These are phyloP conservation scores for Lactarius hatsudake DNA, from an alignment of 768 basidiomycete genomes.

Conservation along the genomic window DNA sequence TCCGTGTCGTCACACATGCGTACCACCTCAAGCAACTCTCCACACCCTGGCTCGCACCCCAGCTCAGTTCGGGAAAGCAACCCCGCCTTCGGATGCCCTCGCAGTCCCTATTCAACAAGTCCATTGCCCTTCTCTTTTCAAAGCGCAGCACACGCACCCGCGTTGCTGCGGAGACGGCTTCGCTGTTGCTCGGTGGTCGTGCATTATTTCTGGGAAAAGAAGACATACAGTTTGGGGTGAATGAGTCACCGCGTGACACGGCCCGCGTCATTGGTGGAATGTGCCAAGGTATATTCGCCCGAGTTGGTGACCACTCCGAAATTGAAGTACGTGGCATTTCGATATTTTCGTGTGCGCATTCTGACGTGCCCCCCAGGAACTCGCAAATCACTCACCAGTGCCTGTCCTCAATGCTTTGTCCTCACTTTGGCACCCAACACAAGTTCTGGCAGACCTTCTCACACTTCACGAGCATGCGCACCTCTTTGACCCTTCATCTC, in stretches of 20 bases:
- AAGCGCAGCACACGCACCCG: conserved; percentile 95
- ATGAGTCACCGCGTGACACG: conserved; percentile 82
- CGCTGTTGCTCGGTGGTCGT: conserved; percentile 76
- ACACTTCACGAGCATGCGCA: conserved; percentile 78
- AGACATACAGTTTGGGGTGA: conserved; percentile 96
- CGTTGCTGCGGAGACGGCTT: conserved; percentile 80
- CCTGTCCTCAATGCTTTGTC: conserved; percentile 97
- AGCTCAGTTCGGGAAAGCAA: conserved; percentile 35
- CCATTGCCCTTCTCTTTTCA: conserved; percentile 85
- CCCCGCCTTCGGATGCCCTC: conserved; percentile 55
- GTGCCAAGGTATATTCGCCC: conserved; percentile 96
- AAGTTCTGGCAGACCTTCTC: conserved; percentile 89
- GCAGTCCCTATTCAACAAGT: conserved; percentile 76
- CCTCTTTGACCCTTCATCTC: conserved; percentile 42
- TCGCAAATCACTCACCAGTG: conserved; percentile 57
- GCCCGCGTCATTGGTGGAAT: conserved; percentile 89
- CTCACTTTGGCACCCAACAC: conserved; percentile 94
- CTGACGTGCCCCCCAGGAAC: conserved; percentile 45
- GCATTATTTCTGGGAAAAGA: conserved; percentile 86
- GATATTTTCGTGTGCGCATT: conserved; percentile 4
- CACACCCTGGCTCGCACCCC: conserved; percentile 65
- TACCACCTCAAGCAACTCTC: conserved; percentile 60
- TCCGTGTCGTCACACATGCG: conserved; percentile 61
- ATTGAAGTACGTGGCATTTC: conserved; percentile 68
- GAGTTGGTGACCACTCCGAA: conserved; percentile 89